Percentiles rank a stretch among this genome's conserved stretches.
Evolutionary conservation across 495 filamentous ascomycete genomes (phyloP).

Genomic region (Aspergillus asperescens): DNA sequence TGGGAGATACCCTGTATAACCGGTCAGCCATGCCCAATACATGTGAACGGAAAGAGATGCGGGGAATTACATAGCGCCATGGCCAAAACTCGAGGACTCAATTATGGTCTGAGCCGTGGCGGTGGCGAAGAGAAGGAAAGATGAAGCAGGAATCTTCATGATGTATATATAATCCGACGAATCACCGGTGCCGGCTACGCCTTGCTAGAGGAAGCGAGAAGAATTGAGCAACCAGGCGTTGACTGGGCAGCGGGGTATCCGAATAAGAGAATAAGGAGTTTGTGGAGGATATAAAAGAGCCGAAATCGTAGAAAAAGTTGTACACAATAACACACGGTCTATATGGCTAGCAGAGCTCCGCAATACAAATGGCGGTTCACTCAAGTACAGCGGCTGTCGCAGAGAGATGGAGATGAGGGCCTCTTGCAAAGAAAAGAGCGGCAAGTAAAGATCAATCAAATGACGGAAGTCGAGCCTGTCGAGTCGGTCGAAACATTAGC

Average conservation of each 20-base stretch:
- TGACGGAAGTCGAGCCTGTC: conserved; percentile 43
- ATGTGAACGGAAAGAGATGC: not conserved
- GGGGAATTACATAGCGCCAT: conserved; percentile 51
- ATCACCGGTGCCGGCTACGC: not conserved
- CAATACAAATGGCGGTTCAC: conserved; percentile 40
- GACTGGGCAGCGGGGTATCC: not conserved
- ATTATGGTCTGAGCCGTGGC: conserved; percentile 58
- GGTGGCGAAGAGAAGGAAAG: conserved; percentile 48
- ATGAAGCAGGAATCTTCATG: conserved; percentile 37
- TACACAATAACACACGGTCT: not conserved
- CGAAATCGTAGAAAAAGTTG: not conserved
- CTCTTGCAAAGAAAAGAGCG: conserved; percentile 39
- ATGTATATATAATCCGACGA: conserved; percentile 15
- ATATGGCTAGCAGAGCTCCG: conserved; percentile 25
- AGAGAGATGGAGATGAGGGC: conserved; percentile 41
- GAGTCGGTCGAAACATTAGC: conserved; percentile 20
- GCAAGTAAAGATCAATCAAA: conserved; percentile 42
- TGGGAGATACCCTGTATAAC: conserved; percentile 49
- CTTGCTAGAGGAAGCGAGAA: not conserved
- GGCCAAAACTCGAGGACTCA: conserved; percentile 72
- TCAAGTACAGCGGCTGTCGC: conserved; percentile 48
- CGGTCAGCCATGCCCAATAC: conserved; percentile 22
- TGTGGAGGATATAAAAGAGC: not conserved
- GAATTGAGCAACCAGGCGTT: not conserved
- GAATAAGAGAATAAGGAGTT: not conserved